Conservation (phyloP, 352 stramenopile genomes). For the Phytopythium vexans region DNA sequence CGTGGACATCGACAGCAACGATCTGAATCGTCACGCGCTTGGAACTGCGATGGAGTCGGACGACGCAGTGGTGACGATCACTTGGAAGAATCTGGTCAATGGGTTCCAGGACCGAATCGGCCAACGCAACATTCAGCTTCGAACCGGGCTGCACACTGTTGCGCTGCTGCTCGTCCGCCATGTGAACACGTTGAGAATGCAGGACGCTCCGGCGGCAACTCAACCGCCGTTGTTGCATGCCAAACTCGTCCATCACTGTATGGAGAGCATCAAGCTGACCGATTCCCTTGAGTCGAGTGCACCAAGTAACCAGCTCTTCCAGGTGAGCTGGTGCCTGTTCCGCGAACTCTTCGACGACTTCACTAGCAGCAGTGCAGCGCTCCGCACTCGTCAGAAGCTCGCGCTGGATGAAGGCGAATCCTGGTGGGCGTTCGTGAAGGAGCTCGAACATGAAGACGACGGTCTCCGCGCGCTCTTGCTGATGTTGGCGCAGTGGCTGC, state of each 20-base stretch:
- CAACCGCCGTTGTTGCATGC: slow-evolving; percentile 30
- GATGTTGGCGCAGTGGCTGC: slow-evolving; percentile 51
- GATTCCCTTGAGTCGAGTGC: slow-evolving; percentile 14
- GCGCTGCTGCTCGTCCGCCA: slow-evolving; percentile 52
- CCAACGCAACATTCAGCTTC: slow-evolving; percentile 9
- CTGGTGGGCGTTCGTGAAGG: slow-evolving; percentile 17
- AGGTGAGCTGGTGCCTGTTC: slow-evolving; percentile 65
- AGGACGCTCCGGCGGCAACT: slow-evolving; percentile 5
- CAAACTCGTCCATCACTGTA: slow-evolving; percentile 55
- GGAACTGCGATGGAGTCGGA: too few relatives aligned
- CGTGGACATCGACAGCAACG: not conserved
- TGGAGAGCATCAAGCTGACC: slow-evolving; percentile 42
- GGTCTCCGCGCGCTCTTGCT: slow-evolving; percentile 50
- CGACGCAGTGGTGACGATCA: too few relatives aligned
- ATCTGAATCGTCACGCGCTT: not conserved
- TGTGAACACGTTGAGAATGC: slow-evolving; percentile 9
- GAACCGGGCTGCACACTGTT: slow-evolving; percentile 44
- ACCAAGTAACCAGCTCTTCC: slow-evolving; percentile 30
- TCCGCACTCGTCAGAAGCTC: not conserved
- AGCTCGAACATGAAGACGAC: slow-evolving; percentile 51
- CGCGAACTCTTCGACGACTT: slow-evolving; percentile 58
- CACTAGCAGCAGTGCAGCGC: not conserved
- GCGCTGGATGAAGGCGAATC: not conserved
- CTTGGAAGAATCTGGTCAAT: too few relatives aligned
- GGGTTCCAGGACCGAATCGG: too few relatives aligned